phyloP scores from a whole-genome alignment of 192 early-diverging fungal species.

The Coemansia sp. region DNA sequence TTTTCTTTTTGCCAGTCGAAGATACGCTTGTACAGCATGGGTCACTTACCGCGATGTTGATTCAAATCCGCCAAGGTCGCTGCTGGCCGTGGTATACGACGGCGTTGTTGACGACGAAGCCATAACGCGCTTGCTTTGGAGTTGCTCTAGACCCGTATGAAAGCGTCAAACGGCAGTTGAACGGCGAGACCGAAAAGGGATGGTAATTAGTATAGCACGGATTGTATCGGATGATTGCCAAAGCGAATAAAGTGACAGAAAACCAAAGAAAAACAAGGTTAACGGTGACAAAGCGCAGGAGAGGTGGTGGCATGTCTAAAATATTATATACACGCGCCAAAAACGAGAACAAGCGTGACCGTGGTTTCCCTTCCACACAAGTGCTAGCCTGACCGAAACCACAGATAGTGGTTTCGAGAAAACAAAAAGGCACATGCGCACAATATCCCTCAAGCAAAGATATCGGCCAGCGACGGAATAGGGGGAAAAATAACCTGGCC shows the following conservation, averaged over 20 bases:
- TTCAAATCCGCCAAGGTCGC: neutral
- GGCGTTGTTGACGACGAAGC: conserved; percentile 3
- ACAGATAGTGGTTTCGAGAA: neutral
- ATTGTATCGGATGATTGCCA: neutral
- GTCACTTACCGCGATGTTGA: neutral
- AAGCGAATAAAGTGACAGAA: neutral
- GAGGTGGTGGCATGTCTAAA: neutral
- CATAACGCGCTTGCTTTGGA: conserved; percentile 2
- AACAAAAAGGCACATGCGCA: neutral
- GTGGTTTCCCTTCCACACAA: neutral
- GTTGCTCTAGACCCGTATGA: neutral
- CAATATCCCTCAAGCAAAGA: neutral
- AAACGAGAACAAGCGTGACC: neutral
- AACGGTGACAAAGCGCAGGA: neutral
- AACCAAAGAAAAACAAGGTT: neutral
- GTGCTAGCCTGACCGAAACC: neutral
- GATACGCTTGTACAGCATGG: neutral
- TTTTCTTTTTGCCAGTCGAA: no score
- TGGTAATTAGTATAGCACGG: neutral
- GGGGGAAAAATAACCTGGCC: neutral
- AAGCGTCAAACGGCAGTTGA: neutral
- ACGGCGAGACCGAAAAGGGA: neutral
- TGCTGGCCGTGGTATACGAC: conserved; percentile 6
- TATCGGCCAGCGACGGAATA: neutral
- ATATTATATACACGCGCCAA: neutral